A percentile compares a stretch with the other conserved stretches of the same genome.
phyloP scores from a whole-genome alignment of 164 flowering plant species.

The Berberis thunbergii region DNA sequence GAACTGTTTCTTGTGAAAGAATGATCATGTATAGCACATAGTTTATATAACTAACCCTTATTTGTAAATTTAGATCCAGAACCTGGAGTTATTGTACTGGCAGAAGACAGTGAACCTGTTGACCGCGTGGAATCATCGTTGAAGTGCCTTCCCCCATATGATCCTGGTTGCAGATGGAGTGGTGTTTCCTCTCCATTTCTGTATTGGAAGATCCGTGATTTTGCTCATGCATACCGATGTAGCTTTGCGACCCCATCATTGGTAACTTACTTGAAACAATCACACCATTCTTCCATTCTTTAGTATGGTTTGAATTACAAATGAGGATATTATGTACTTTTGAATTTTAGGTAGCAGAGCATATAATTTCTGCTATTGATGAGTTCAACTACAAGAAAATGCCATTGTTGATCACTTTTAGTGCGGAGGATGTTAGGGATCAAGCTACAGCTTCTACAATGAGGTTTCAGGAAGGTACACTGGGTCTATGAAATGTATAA shows the following conservation, averaged over 20 bases:
- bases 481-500: too few species aligned
- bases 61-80: constrained; percentile 40
- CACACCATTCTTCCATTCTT: neutral
- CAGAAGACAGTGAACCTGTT: constrained; percentile 53
- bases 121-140: constrained; percentile 55
- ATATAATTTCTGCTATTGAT: constrained; percentile 55
- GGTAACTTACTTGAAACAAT: constrained; percentile 23
- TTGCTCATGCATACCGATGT: constrained; percentile 80
- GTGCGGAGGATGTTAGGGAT: constrained; percentile 65
- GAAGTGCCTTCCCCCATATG: constrained; percentile 73
- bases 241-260: constrained; percentile 53
- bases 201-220: constrained; percentile 93
- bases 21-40: too few species aligned
- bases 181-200: constrained; percentile 32
- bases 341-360: constrained; percentile 63
- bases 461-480: constrained; percentile 83
- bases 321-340: too few species aligned
- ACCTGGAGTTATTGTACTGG: constrained; percentile 40
- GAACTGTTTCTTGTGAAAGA: too few species aligned
- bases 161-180: constrained; percentile 32
- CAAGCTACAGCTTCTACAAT: constrained; percentile 89
- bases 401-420: constrained; percentile 60
- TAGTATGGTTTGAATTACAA: too few species aligned
- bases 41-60: too few species aligned
- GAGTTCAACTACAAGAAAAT: constrained; percentile 43